Evolutionary conservation across 768 basidiomycete genomes (phyloP), one percentile per base, ranked within the genome.

Genomic region (Pulveroboletus sp.): DNA sequence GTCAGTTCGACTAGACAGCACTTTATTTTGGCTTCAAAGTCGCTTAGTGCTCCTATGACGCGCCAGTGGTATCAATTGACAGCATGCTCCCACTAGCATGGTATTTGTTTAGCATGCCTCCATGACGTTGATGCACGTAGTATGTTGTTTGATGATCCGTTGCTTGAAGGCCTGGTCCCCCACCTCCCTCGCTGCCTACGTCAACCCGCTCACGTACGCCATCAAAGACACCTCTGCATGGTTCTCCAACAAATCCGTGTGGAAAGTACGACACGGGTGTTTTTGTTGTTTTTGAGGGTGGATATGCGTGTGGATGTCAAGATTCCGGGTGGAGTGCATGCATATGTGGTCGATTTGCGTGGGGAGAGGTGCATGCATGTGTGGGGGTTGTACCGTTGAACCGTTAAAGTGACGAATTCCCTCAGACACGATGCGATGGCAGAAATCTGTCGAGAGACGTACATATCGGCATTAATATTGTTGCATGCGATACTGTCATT

Each of bases 291-390:
- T 65, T 94, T 94, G 33, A 75, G 97, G 24, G 90, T 98, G 43
- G 97, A 99, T 62, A 84, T 98, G 25, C 82, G 95, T 32, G 94
- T 99, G 7, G 97, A 99, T 55, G 97, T 97, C 51, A 97, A 95
- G 69, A 98, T 99, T 42, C 97, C 97, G 0, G 97, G 97, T 24
- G 95, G 97, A 11, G 97, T 99, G 14, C 82, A 85, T 54, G 90
- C 94, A 5, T 97, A 97, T 67, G 87, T 90, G 25, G 83, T 98
- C 17, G 97, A 98, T 67, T 68, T 97, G 45, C 83, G 97, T 10
- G 95, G 97, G 9, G 97, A 98, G 67, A 77, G 91, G 92, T 94
- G n/a, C n/a, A n/a, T n/a, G n/a, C n/a, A n/a, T n/a, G n/a, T n/a
- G n/a, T n/a, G n/a, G n/a, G n/a, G n/a, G n/a, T n/a, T n/a, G n/a